These are phyloP conservation scores for Mortierella sp. DNA, from an alignment of 371 early-diverging fungal genomes.

Conservation along the genomic window DNA sequence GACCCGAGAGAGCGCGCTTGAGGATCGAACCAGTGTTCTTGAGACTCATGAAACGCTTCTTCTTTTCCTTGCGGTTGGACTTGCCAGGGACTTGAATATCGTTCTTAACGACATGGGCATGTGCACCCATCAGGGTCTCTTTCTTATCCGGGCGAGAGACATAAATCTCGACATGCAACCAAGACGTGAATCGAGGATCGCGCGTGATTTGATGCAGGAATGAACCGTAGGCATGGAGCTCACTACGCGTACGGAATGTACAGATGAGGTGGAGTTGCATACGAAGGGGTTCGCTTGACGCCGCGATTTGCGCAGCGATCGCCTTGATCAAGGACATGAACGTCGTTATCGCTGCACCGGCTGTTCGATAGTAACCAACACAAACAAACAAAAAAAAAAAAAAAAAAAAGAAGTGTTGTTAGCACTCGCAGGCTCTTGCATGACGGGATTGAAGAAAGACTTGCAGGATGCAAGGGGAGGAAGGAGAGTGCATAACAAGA, in stretches of 20 bases:
- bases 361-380: not conserved
- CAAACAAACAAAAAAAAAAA: not conserved
- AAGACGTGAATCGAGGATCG: conserved; percentile 48
- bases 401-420: not conserved
- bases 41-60: conserved; percentile 34
- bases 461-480: not conserved
- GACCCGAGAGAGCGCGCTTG: conserved; percentile 48
- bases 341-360: conserved; percentile 45
- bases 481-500: not conserved
- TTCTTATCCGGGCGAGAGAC: conserved; percentile 51
- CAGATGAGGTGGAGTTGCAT: conserved; percentile 43
- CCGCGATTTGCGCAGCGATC: conserved; percentile 40
- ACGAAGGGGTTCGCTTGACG: conserved; percentile 31
- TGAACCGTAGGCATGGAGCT: conserved; percentile 46
- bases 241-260: conserved; percentile 47
- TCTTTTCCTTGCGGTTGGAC: conserved; percentile 18
- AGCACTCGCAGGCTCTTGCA: no score
- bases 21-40: conserved; percentile 36
- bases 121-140: conserved; percentile 45
- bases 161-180: conserved; percentile 44
- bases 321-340: conserved; percentile 45
- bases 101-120: conserved; percentile 51
- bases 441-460: no score
- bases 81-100: conserved; percentile 42
- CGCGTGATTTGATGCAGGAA: conserved; percentile 49